Evolutionary conservation across 140 eudicot genomes (phyloP).

Genomic region (Flaveria floridana): DNA sequence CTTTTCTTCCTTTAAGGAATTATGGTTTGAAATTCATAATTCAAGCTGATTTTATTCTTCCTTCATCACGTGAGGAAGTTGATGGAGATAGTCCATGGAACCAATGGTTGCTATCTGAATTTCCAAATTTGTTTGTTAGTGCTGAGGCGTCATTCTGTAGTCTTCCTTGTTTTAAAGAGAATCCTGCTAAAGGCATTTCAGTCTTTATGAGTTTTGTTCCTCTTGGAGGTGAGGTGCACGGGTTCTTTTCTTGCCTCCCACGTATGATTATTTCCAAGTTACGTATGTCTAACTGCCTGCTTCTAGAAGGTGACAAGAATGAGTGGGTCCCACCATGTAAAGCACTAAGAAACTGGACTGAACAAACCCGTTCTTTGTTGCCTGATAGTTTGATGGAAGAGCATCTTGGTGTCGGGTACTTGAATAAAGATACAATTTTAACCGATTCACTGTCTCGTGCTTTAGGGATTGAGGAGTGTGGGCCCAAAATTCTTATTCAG

Average conservation of each 20-base stretch:
- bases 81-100: constrained; percentile 98
- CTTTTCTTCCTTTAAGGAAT: constrained; percentile 86
- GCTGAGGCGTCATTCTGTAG: constrained; percentile 70
- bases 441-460: constrained; percentile 75
- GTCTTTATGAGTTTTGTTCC: constrained; percentile 90
- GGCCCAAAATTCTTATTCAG: constrained; percentile 63
- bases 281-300: constrained; percentile 70
- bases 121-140: constrained; percentile 73
- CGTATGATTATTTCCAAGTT: constrained; percentile 77
- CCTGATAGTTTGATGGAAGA: constrained; percentile 68
- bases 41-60: constrained; percentile 95
- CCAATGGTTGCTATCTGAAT: constrained; percentile 85
- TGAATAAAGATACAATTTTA: constrained; percentile 61
- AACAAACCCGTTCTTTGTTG: constrained; percentile 58
- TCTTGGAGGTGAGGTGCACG: constrained; percentile 85
- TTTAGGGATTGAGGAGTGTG: constrained; percentile 81
- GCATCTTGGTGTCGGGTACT: constrained; percentile 86
- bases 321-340: constrained; percentile 92
- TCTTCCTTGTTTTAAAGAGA: constrained; percentile 63
- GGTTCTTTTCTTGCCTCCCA: constrained; percentile 89
- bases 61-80: constrained; percentile 96
- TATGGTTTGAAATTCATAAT: constrained; percentile 87
- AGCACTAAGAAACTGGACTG: constrained; percentile 72
- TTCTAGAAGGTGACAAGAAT: constrained; percentile 57
- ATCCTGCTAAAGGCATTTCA: constrained; percentile 75